phyloP scores from a whole-genome alignment of 192 early-diverging fungal species.

The Umbelopsis isabellina region DNA sequence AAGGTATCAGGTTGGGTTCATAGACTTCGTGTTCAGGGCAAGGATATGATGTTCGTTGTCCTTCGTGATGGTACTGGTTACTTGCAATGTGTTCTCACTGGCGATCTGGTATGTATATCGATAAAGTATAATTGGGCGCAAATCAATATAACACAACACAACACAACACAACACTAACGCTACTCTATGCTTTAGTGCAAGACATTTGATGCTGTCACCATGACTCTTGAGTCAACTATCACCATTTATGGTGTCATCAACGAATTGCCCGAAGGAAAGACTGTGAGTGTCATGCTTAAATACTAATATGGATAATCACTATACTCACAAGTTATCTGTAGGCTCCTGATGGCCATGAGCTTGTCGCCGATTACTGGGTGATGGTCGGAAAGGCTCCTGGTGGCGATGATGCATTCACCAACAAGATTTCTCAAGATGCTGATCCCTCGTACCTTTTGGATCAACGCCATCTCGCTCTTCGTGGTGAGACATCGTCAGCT shows the following conservation, averaged over 20 bases:
- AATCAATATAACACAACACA: too few species aligned
- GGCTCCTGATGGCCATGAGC: slow-evolving; percentile 97
- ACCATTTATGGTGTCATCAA: slow-evolving; percentile 85
- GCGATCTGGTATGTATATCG: slow-evolving; percentile 66
- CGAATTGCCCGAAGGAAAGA: slow-evolving; percentile 90
- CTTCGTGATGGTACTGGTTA: slow-evolving; percentile 94
- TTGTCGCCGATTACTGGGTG: slow-evolving; percentile 95
- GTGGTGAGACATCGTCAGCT: slow-evolving; percentile 86
- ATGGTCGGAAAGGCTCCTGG: slow-evolving; percentile 91
- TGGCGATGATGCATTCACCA: slow-evolving; percentile 91
- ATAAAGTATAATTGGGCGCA: background rate
- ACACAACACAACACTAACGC: background rate
- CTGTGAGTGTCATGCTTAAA: slow-evolving; percentile 47
- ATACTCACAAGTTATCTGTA: slow-evolving; percentile 17
- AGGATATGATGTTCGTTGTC: slow-evolving; percentile 94
- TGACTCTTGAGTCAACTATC: slow-evolving; percentile 94
- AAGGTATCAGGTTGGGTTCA: slow-evolving; percentile 95
- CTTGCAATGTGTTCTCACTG: slow-evolving; percentile 91
- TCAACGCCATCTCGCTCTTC: slow-evolving; percentile 96
- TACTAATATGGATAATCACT: background rate
- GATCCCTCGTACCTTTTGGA: slow-evolving; percentile 87
- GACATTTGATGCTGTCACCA: slow-evolving; percentile 90
- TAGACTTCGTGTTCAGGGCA: slow-evolving; percentile 93
- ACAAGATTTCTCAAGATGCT: slow-evolving; percentile 88
- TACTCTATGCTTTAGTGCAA: slow-evolving; percentile 69